Conservation (phyloP, 2,329 filamentous ascomycete species). For the Ophiostoma pallidulum region DNA sequence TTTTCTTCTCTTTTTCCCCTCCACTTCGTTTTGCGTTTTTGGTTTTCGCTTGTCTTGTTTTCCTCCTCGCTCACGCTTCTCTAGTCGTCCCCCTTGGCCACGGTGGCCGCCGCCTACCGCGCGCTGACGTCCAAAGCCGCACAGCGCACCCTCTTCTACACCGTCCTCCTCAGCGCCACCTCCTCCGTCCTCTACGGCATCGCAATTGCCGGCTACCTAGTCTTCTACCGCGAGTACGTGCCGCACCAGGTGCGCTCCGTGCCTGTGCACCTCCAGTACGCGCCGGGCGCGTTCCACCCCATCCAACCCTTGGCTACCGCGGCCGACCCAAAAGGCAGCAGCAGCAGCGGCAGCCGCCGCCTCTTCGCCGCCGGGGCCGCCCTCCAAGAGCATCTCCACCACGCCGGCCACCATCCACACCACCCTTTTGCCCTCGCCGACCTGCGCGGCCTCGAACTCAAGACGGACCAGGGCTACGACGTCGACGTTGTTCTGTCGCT, state of each 20-base stretch:
- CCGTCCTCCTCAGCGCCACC: conserved; percentile 33
- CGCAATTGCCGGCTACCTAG: conserved; percentile 38
- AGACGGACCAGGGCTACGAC: conserved; percentile 74
- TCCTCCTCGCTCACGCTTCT: too few species aligned
- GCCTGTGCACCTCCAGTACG: conserved; percentile 50
- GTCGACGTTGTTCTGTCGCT: conserved; percentile 65
- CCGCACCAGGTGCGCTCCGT: conserved; percentile 43
- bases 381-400: neutral
- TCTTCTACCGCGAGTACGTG: conserved; percentile 48
- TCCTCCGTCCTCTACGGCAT: conserved; percentile 37
- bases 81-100: too few species aligned
- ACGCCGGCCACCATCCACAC: conserved; percentile 25
- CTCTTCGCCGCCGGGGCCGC: neutral
- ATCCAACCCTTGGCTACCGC: too few species aligned
- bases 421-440: conserved; percentile 41
- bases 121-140: conserved; percentile 41
- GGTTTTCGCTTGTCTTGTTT: too few species aligned
- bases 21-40: too few species aligned
- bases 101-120: conserved; percentile 21
- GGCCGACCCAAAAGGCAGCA: too few species aligned
- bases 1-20: too few species aligned
- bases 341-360: neutral
- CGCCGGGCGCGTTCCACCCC: conserved; percentile 28
- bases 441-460: conserved; percentile 43
- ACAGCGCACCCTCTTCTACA: conserved; percentile 40